phyloP scores from a whole-genome alignment of 805 yeast species.

The Kuraishia piskuri region DNA sequence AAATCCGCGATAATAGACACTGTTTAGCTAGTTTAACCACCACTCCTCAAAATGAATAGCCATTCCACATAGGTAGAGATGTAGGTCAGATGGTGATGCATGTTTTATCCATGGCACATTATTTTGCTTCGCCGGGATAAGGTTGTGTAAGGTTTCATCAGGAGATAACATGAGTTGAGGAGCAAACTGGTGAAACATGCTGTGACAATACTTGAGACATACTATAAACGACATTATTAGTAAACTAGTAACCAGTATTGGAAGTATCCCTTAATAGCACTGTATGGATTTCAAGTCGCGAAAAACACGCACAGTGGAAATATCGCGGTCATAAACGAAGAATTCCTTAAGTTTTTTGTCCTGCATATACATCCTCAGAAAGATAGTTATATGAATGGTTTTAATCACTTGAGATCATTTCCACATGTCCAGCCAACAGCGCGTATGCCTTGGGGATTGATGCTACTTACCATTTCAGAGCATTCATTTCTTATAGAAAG shows the following conservation, averaged over 20 bases:
- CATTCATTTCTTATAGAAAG: no score
- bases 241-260: not conserved
- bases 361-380: slow-evolving; percentile 75
- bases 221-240: not conserved
- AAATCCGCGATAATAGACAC: no score
- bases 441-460: no score
- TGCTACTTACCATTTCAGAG: no score
- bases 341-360: slow-evolving; percentile 60
- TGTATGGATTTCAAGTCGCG: not conserved
- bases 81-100: slow-evolving; percentile 94
- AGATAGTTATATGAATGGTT: slow-evolving; percentile 21
- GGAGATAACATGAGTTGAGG: not conserved
- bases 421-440: not conserved
- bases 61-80: not conserved
- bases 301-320: not conserved
- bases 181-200: not conserved
- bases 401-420: slow-evolving; percentile 16
- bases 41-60: not conserved
- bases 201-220: not conserved
- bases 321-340: slow-evolving; percentile 60
- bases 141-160: slow-evolving; percentile 1
- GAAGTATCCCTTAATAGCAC: not conserved
- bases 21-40: no score
- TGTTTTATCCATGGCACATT: slow-evolving; percentile 79
- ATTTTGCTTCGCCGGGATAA: slow-evolving; percentile 14